Conservation (phyloP, 176 grass and related monocot species). For the Puya raimondii region DNA sequence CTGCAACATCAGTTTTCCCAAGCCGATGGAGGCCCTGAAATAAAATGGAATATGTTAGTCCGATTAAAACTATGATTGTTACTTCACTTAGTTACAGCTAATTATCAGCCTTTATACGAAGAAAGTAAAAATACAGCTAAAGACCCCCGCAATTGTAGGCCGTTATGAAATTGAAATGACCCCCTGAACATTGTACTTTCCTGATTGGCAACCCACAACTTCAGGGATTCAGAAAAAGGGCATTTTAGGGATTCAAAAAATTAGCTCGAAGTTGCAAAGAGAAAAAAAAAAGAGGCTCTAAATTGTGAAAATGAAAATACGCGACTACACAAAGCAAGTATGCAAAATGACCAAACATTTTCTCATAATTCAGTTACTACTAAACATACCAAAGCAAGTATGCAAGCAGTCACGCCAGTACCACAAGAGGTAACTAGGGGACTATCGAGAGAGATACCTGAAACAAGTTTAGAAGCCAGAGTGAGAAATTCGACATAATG, state of each 20-base stretch:
- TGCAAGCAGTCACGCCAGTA: constrained; percentile 92
- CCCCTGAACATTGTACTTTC: too few relatives aligned
- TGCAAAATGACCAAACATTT: background rate
- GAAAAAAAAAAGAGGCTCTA: background rate
- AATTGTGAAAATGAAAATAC: too few relatives aligned
- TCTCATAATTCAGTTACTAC: background rate
- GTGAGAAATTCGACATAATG: background rate
- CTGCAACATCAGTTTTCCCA: constrained; percentile 55
- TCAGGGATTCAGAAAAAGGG: too few relatives aligned
- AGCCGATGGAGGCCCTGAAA: constrained; percentile 70
- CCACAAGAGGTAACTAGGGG: constrained; percentile 67
- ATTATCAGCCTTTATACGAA: too few relatives aligned
- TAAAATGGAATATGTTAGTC: constrained; percentile 2
- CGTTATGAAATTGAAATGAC: too few relatives aligned
- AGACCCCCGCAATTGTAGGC: too few relatives aligned
- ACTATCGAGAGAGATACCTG: constrained; percentile 75
- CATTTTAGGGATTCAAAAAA: too few relatives aligned
- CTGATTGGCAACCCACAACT: too few relatives aligned
- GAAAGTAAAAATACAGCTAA: too few relatives aligned
- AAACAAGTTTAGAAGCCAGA: background rate
- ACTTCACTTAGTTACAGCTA: too few relatives aligned
- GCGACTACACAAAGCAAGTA: too few relatives aligned
- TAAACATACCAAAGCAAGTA: constrained; percentile 63
- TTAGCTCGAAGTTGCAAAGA: background rate
- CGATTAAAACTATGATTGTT: background rate